Percentiles rank a stretch among this genome's conserved stretches.
Evolutionary conservation across 129 eudicot genomes (phyloP).

Genomic region (Escallonia herrerae): DNA sequence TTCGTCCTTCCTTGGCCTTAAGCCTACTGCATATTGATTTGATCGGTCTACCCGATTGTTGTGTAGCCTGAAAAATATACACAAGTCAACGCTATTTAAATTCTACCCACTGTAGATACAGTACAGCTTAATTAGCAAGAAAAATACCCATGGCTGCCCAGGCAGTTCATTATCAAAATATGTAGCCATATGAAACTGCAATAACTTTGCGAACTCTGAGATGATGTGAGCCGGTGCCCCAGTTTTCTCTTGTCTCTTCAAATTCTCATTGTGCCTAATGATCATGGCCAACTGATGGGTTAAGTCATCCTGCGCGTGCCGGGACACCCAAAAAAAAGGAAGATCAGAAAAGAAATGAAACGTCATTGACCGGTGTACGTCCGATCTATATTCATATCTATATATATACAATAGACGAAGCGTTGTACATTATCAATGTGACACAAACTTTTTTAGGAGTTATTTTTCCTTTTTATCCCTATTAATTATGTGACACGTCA

Average conservation of each 20-base stretch:
- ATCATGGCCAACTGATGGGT: slow-evolving; percentile 65
- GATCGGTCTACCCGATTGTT: slow-evolving; percentile 53
- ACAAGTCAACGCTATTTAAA: neutral
- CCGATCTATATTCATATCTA: too few species aligned
- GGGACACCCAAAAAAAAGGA: neutral
- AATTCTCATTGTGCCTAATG: slow-evolving; percentile 47
- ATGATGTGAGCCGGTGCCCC: slow-evolving; percentile 66
- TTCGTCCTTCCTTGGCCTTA: slow-evolving; percentile 53
- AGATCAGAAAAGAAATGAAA: neutral
- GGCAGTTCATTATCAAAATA: slow-evolving; percentile 56
- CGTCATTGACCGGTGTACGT: neutral
- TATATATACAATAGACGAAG: too few species aligned
- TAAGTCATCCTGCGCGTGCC: slow-evolving; percentile 40
- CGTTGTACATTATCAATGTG: too few species aligned
- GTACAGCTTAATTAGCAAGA: too few species aligned
- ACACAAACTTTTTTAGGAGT: too few species aligned
- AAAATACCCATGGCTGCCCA: slow-evolving; percentile 45
- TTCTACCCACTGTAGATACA: too few species aligned
- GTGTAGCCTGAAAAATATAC: slow-evolving; percentile 36
- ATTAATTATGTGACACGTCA: too few species aligned
- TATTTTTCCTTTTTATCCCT: too few species aligned
- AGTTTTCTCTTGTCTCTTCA: slow-evolving; percentile 51
- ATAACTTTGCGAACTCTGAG: slow-evolving; percentile 48
- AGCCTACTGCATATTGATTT: slow-evolving; percentile 56
- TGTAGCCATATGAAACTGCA: slow-evolving; percentile 58